These are phyloP conservation scores for Rhodotorula mucilaginosa DNA, from an alignment of 1,284 basidiomycete species.

Conservation along the genomic window DNA sequence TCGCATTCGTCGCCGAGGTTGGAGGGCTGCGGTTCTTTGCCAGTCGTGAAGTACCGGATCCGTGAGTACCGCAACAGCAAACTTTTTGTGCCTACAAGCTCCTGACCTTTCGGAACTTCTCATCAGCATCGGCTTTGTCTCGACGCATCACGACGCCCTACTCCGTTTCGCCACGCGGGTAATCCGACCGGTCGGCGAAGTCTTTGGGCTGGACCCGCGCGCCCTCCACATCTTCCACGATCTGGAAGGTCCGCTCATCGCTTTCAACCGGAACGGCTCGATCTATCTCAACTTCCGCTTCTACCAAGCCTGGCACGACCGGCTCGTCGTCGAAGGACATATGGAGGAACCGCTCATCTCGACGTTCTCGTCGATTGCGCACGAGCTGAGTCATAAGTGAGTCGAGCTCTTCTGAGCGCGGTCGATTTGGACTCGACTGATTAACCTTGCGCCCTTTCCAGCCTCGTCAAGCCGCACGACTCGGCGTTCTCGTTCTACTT, in stretches of 20 bases:
- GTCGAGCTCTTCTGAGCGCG: neutral
- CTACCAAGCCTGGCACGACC: conserved; percentile 60
- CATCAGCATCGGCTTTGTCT: conserved; percentile 44
- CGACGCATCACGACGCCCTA: conserved; percentile 45
- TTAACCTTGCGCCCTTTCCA: conserved; percentile 51
- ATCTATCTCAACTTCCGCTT: conserved; percentile 76
- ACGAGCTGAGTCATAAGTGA: conserved; percentile 60
- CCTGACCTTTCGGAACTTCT: neutral
- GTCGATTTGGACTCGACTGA: neutral
- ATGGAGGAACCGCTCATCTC: conserved; percentile 72
- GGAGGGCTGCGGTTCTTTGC: conserved; percentile 50
- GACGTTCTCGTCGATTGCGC: conserved; percentile 85
- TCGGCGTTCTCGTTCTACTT: conserved; percentile 84
- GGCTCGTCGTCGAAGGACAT: conserved; percentile 61
- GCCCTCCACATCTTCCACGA: conserved; percentile 88
- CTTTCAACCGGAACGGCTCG: conserved; percentile 87
- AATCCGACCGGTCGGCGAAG: conserved; percentile 45
- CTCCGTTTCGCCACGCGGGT: conserved; percentile 47
- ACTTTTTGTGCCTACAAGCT: too few species aligned
- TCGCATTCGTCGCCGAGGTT: conserved; percentile 49
- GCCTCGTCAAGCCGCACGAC: conserved; percentile 51
- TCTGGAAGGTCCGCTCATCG: conserved; percentile 72
- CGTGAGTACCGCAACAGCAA: neutral
- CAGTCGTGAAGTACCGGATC: conserved; percentile 40
- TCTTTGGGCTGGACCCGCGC: conserved; percentile 53